phyloP scores from a whole-genome alignment of 176 grass and related monocot genomes.

The Musa schizocarpa region DNA sequence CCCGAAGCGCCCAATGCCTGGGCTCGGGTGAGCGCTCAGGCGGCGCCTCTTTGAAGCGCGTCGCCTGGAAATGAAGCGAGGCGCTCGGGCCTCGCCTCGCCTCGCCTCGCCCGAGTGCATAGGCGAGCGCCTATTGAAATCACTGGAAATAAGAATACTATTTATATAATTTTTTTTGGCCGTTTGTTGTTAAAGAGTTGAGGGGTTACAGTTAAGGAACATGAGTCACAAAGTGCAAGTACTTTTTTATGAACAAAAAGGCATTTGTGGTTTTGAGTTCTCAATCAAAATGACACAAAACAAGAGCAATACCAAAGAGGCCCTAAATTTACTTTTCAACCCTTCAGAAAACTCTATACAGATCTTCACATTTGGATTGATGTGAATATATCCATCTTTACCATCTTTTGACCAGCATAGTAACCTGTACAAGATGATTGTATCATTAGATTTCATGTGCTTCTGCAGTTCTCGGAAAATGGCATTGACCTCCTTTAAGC shows the following conservation, averaged over 20 bases:
- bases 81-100: no score
- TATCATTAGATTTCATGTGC: slow-evolving; percentile 8
- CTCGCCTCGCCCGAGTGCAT: no score
- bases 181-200: no score
- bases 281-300: background rate
- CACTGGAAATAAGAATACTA: no score
- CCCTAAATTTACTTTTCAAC: background rate
- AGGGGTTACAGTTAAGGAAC: no score
- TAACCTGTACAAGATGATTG: background rate
- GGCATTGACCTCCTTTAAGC: slow-evolving; percentile 56
- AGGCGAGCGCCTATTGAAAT: no score
- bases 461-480: slow-evolving; percentile 53
- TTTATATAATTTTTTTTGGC: no score
- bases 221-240: background rate
- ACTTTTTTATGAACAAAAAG: background rate
- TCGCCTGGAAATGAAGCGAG: no score
- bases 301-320: background rate
- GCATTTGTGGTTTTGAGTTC: background rate
- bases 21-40: no score
- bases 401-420: background rate
- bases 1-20: no score
- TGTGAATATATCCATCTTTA: background rate
- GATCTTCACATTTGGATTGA: background rate
- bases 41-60: no score
- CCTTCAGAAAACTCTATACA: background rate